These are phyloP conservation scores for Chiua sp. DNA, from an alignment of 1,284 basidiomycete species.

Conservation along the genomic window DNA sequence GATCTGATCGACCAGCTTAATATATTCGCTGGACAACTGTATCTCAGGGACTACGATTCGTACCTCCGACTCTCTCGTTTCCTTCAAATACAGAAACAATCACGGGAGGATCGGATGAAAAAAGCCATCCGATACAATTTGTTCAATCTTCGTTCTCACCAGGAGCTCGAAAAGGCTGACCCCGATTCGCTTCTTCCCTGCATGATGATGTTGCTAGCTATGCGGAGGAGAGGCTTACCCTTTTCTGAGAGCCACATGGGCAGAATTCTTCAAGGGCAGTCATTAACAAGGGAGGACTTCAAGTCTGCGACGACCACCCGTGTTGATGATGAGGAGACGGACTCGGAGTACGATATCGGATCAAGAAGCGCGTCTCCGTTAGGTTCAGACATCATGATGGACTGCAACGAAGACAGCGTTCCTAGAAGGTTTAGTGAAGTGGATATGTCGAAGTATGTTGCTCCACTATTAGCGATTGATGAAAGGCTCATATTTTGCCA, in stretches of 20 bases:
- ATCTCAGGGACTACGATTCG: conserved; percentile 23
- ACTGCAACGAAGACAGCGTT: too few species aligned
- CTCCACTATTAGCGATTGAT: too few species aligned
- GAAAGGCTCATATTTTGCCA: too few species aligned
- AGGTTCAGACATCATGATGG: too few species aligned
- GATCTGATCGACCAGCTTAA: conserved; percentile 12
- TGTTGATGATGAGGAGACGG: too few species aligned
- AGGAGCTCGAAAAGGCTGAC: not conserved
- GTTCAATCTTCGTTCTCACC: not conserved
- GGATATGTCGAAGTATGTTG: too few species aligned
- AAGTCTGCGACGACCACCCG: too few species aligned
- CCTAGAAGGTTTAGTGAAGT: too few species aligned
- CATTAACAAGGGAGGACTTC: conserved; percentile 2
- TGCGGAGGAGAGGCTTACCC: not conserved
- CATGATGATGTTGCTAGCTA: not conserved
- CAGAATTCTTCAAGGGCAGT: not conserved
- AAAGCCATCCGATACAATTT: not conserved
- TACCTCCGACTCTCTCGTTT: conserved; percentile 26
- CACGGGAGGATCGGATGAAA: not conserved
- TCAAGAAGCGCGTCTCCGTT: too few species aligned
- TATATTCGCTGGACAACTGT: conserved; percentile 42
- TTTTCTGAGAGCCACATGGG: conserved; percentile 5
- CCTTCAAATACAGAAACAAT: not conserved
- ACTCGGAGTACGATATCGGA: too few species aligned
- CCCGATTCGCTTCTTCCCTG: not conserved